Conservation (phyloP, 306 rosid species). For the Medicago lupulina region DNA sequence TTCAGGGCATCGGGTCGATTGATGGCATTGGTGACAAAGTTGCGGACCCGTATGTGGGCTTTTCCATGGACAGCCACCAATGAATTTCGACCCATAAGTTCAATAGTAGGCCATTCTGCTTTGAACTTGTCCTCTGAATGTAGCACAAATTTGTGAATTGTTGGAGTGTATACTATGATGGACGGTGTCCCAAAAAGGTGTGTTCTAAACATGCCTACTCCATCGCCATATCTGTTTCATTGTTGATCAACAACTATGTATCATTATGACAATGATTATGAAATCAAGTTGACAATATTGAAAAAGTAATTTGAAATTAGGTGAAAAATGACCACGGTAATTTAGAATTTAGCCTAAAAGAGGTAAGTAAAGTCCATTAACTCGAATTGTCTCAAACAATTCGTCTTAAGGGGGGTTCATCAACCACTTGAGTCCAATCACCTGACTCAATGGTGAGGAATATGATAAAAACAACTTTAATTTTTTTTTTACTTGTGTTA, state of each 20-base stretch:
- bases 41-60: slow-evolving; percentile 11
- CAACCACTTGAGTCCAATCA: too few relatives aligned
- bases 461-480: too few relatives aligned
- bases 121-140: not conserved
- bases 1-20: slow-evolving; percentile 11
- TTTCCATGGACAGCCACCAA: slow-evolving; percentile 23
- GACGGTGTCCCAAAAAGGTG: slow-evolving; percentile 36
- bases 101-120: not conserved
- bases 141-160: not conserved
- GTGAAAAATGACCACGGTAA: too few relatives aligned
- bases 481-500: too few relatives aligned
- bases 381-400: too few relatives aligned
- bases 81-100: slow-evolving; percentile 21
- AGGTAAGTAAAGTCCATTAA: too few relatives aligned
- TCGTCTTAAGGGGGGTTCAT: too few relatives aligned
- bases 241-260: not conserved
- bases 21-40: slow-evolving; percentile 8
- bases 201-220: slow-evolving; percentile 25
- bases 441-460: too few relatives aligned
- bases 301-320: too few relatives aligned
- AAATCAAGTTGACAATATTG: too few relatives aligned
- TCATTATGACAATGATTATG: not conserved
- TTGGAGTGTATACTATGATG: slow-evolving; percentile 2
- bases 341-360: too few relatives aligned
- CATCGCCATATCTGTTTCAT: slow-evolving; percentile 33